Base-by-base conservation (phyloP, 495 filamentous ascomycete species). In the Penicillium riverlandense region DNA sequence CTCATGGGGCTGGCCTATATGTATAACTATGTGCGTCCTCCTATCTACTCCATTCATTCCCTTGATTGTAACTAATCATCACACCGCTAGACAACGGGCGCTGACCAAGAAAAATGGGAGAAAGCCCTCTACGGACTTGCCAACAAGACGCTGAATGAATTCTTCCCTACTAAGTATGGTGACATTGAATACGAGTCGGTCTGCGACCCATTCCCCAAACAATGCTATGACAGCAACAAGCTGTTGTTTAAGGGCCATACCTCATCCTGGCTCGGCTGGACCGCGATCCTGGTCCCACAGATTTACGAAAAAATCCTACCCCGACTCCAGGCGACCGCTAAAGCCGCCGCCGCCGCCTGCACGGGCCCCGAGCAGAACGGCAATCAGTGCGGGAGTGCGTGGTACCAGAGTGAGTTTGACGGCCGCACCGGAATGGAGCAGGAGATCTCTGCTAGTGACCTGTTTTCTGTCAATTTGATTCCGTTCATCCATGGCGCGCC, bases 161-260 rank as follows among this genome's bases (percentile, higher is more conserved):
- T 90, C 70, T 81, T 76, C 66, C 62, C 78, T 47, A 35, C 58
- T 9, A 58, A 75, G 5, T 62, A 61, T 42, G 68, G 71, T 34
- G 61, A 66, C n/a, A 64, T 82, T 51, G 79, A 85, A 56, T 71
- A 74, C 38, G 88, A 92, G 58, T 68, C 80, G n/a, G 76, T 80
- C 12, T 94, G 88, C 65, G 88, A 91, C 58, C 61, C 76, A 4
- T 22, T 22, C 22, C 22, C 22, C 22, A 22, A 2, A 62, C 61
- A 29, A 58, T 67, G 37, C 66, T 53, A 0, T 89, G 86, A 89
- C 54, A 51, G 70, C 14, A 82, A 86, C 60, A 74, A 85, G 49
- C 75, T 76, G 28, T 74, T 75, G 33, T 85, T 85, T 71, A 89
- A 89, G 61, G 83, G 83, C 15, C 77, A 84, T 43, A 60, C 85